phyloP scores from a whole-genome alignment of 179 eudicot species.

The Sideroxylon spinosum region DNA sequence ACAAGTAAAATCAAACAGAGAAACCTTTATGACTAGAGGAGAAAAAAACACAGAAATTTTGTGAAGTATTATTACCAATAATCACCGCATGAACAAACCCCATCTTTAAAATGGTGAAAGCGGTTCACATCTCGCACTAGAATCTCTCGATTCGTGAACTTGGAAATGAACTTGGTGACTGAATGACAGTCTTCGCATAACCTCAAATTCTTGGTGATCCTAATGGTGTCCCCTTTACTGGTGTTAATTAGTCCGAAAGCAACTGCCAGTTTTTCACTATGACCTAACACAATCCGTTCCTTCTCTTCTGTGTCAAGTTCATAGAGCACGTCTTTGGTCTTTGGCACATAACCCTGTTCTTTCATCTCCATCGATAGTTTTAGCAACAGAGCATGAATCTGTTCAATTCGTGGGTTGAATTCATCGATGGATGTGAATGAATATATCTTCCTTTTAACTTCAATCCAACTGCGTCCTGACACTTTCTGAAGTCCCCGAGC shows the following conservation, averaged over 20 bases:
- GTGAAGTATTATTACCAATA: slow-evolving; percentile 50
- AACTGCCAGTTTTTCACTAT: slow-evolving; percentile 89
- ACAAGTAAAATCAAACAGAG: background rate
- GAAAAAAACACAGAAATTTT: background rate
- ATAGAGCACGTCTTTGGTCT: slow-evolving; percentile 57
- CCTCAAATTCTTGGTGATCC: slow-evolving; percentile 86
- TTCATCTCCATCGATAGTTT: slow-evolving; percentile 58
- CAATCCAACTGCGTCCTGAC: slow-evolving; percentile 67
- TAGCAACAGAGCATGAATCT: slow-evolving; percentile 49
- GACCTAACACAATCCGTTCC: slow-evolving; percentile 73
- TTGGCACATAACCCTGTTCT: slow-evolving; percentile 54
- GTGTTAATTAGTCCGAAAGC: slow-evolving; percentile 81
- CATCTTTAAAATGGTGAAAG: slow-evolving; percentile 79
- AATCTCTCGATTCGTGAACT: slow-evolving; percentile 64
- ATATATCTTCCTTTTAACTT: slow-evolving; percentile 50
- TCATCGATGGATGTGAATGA: slow-evolving; percentile 61
- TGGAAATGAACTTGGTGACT: slow-evolving; percentile 76
- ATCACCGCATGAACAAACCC: slow-evolving; percentile 86
- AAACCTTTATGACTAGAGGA: background rate
- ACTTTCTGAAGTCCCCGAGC: slow-evolving; percentile 53
- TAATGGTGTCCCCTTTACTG: slow-evolving; percentile 57
- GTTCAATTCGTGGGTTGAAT: slow-evolving; percentile 58
- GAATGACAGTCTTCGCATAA: slow-evolving; percentile 93
- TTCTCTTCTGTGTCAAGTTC: slow-evolving; percentile 75
- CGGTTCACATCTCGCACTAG: slow-evolving; percentile 90